phyloP scores from a whole-genome alignment of 768 basidiomycete species.

The Lentinula boryana region DNA sequence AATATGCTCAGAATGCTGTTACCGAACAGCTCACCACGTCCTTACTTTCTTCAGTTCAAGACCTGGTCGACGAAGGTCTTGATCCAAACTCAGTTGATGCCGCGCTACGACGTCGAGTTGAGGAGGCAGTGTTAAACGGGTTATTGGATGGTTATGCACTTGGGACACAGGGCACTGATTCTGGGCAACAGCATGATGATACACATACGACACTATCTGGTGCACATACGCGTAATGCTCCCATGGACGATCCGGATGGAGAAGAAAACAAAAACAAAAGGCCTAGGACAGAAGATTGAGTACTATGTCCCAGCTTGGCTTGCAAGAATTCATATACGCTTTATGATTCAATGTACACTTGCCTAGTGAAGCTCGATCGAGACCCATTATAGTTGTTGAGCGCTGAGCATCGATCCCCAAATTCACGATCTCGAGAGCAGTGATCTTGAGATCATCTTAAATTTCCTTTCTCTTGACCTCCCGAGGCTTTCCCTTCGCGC shows the following conservation, averaged over 20 bases:
- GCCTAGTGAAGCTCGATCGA: background rate
- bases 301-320: background rate
- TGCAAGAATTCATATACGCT: background rate
- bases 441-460: background rate
- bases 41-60: conserved; percentile 59
- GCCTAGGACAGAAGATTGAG: conserved; percentile 2
- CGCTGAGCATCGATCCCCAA: background rate
- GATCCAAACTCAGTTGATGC: conserved; percentile 61
- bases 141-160: conserved; percentile 56
- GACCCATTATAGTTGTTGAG: background rate
- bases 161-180: conserved; percentile 17
- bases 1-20: conserved; percentile 60
- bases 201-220: background rate
- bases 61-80: conserved; percentile 62
- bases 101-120: conserved; percentile 58
- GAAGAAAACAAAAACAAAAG: background rate
- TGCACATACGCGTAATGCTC: background rate
- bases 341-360: background rate
- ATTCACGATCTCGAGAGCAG: background rate
- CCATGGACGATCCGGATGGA: background rate
- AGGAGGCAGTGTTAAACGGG: conserved; percentile 61
- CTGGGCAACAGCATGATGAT: background rate
- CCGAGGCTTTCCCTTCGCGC: background rate
- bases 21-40: conserved; percentile 66
- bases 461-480: background rate